Conservation (phyloP, 306 rosid genomes). For the Astragalus glycyphyllos region DNA sequence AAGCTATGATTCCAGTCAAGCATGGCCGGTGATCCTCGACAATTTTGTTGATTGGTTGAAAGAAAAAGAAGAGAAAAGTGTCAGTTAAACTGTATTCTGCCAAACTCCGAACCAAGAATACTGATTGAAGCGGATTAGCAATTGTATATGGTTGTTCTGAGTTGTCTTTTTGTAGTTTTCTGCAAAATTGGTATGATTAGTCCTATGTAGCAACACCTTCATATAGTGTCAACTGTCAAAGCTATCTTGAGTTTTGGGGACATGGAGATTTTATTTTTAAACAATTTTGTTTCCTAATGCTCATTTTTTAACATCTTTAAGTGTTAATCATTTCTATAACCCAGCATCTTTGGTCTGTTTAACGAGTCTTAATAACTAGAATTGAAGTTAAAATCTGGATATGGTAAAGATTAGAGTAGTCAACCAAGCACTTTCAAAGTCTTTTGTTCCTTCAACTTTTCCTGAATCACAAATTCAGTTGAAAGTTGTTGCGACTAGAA, state of each 20-base stretch:
- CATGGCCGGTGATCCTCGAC: constrained; percentile 80
- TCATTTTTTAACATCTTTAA: constrained; percentile 21
- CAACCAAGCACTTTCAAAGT: background rate
- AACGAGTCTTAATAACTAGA: background rate
- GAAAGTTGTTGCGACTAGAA: no score
- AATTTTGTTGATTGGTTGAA: constrained; percentile 74
- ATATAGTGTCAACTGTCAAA: constrained; percentile 46
- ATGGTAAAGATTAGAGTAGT: background rate
- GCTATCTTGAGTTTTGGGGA: constrained; percentile 36
- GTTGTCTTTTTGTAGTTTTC: constrained; percentile 46
- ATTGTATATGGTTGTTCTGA: constrained; percentile 49
- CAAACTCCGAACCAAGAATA: constrained; percentile 40
- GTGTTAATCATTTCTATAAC: constrained; percentile 1
- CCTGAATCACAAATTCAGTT: background rate
- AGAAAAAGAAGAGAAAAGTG: constrained; percentile 45
- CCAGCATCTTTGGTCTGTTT: constrained; percentile 17
- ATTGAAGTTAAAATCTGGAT: constrained; percentile 5
- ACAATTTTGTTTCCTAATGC: constrained; percentile 36
- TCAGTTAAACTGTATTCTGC: constrained; percentile 30
- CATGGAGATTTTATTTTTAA: constrained; percentile 21
- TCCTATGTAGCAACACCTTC: constrained; percentile 40
- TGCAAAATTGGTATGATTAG: constrained; percentile 31
- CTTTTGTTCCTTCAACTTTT: background rate
- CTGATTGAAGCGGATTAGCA: constrained; percentile 46
- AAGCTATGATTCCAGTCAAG: constrained; percentile 60